phyloP scores from a whole-genome alignment of 1,139 yeast species.

The Suhomyces wounanorum region DNA sequence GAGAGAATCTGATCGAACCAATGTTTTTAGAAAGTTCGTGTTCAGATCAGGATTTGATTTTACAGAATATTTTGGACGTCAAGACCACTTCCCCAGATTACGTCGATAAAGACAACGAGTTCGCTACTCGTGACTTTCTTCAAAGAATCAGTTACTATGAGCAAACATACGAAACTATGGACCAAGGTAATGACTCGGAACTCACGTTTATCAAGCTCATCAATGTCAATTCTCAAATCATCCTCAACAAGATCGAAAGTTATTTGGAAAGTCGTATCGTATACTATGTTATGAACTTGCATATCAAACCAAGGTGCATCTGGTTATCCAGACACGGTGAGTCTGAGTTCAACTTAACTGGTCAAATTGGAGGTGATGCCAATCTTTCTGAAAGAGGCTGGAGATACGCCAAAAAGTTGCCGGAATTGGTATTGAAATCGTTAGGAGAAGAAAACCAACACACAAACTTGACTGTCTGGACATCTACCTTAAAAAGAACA shows the following conservation, averaged over 20 bases:
- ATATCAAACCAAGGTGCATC: constrained; percentile 86
- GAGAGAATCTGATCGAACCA: constrained; percentile 74
- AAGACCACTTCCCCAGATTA: constrained; percentile 89
- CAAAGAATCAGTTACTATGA: constrained; percentile 75
- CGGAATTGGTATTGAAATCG: constrained; percentile 71
- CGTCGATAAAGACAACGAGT: constrained; percentile 66
- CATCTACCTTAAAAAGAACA: constrained; percentile 88
- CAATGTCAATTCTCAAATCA: constrained; percentile 84
- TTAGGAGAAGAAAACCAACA: constrained; percentile 66
- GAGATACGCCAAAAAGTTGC: constrained; percentile 80
- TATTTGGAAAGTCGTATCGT: constrained; percentile 92
- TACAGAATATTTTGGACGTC: constrained; percentile 81
- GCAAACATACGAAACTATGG: constrained; percentile 72
- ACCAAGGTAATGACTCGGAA: constrained; percentile 55
- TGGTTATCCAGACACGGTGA: constrained; percentile 97
- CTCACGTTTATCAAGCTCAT: constrained; percentile 83
- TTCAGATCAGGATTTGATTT: constrained; percentile 74
- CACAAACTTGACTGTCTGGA: constrained; percentile 87
- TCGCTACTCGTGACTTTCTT: constrained; percentile 71
- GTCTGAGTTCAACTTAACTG: constrained; percentile 86
- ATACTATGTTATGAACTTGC: constrained; percentile 92
- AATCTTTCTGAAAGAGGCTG: constrained; percentile 83
- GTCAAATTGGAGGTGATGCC: constrained; percentile 96
- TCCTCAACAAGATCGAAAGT: constrained; percentile 83
- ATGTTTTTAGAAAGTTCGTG: constrained; percentile 93